These are phyloP conservation scores for Aspergillus arachidicola DNA, from an alignment of 2,329 filamentous ascomycete genomes.

Conservation along the genomic window DNA sequence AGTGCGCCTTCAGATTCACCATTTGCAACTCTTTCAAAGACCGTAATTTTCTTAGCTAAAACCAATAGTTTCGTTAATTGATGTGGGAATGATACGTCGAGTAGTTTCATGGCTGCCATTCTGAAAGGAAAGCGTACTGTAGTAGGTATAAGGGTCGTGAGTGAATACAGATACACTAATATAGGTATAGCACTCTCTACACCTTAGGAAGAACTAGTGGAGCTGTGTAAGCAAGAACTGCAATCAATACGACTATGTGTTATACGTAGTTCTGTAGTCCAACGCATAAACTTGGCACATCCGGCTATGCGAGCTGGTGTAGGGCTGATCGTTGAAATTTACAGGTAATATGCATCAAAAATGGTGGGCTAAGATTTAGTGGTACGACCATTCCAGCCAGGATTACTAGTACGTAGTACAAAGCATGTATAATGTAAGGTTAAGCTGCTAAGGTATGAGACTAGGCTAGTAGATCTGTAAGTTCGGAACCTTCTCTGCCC, in stretches of 20 bases:
- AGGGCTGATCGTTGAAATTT: not conserved
- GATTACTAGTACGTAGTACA: conserved; percentile 8
- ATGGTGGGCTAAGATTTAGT: conserved; percentile 6
- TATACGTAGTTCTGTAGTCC: not conserved
- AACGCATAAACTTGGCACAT: not conserved
- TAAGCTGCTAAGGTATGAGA: conserved; percentile 2
- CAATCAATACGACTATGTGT: not conserved
- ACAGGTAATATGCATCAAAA: not conserved
- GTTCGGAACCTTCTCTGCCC: conserved; percentile 4
- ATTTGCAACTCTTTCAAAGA: not conserved
- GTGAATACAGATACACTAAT: not conserved
- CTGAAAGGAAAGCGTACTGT: not conserved
- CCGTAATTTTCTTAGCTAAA: not conserved
- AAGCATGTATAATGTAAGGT: conserved; percentile 10
- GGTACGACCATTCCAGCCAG: conserved; percentile 4
- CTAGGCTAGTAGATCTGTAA: conserved; percentile 8
- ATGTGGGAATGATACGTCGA: not conserved
- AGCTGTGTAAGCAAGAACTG: not conserved
- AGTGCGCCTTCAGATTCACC: not conserved
- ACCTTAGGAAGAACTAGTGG: not conserved
- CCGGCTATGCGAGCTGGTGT: not conserved
- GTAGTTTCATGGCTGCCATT: not conserved
- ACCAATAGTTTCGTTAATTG: not conserved
- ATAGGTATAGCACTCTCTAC: not conserved
- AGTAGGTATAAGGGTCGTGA: too few relatives aligned